These are phyloP conservation scores for Aspergillus egyptiacus DNA, from an alignment of 495 filamentous ascomycete species.

Conservation along the genomic window DNA sequence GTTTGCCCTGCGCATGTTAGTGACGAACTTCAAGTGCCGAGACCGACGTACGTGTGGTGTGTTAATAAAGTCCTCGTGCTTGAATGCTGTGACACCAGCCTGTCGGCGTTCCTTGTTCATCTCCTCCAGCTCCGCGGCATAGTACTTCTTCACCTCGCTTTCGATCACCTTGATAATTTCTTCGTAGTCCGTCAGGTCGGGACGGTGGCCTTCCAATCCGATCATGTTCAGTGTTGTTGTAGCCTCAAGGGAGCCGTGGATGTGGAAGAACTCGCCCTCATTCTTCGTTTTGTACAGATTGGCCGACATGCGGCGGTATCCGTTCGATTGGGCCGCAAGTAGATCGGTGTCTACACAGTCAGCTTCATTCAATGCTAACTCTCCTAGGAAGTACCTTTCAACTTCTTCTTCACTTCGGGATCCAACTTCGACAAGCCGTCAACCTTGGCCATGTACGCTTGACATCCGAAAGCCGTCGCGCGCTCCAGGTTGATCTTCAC, in stretches of 20 bases:
- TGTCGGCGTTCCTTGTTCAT: slow-evolving; percentile 58
- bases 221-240: slow-evolving; percentile 65
- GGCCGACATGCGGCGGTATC: slow-evolving; percentile 68
- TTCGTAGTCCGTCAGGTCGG: slow-evolving; percentile 59
- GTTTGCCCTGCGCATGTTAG: slow-evolving; percentile 35
- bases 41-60: slow-evolving; percentile 51
- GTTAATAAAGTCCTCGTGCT: slow-evolving; percentile 56
- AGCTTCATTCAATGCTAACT: slow-evolving; percentile 7
- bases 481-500: slow-evolving; percentile 59
- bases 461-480: slow-evolving; percentile 62
- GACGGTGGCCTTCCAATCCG: slow-evolving; percentile 56
- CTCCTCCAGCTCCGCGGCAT: slow-evolving; percentile 55
- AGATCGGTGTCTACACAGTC: slow-evolving; percentile 59
- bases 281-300: slow-evolving; percentile 68
- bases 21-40: background rate
- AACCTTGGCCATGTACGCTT: slow-evolving; percentile 65
- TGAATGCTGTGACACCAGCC: slow-evolving; percentile 61
- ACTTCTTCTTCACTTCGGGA: slow-evolving; percentile 50
- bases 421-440: slow-evolving; percentile 63
- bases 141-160: slow-evolving; percentile 56
- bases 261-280: slow-evolving; percentile 63
- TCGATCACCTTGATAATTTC: slow-evolving; percentile 64
- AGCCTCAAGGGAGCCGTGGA: slow-evolving; percentile 72
- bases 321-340: slow-evolving; percentile 60
- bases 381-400: slow-evolving; percentile 48